A percentile compares a stretch with the other conserved stretches of the same genome.
These are phyloP conservation scores for Ophiocordyceps robertsii DNA, from an alignment of 2,329 filamentous ascomycete species.

Conservation along the genomic window DNA sequence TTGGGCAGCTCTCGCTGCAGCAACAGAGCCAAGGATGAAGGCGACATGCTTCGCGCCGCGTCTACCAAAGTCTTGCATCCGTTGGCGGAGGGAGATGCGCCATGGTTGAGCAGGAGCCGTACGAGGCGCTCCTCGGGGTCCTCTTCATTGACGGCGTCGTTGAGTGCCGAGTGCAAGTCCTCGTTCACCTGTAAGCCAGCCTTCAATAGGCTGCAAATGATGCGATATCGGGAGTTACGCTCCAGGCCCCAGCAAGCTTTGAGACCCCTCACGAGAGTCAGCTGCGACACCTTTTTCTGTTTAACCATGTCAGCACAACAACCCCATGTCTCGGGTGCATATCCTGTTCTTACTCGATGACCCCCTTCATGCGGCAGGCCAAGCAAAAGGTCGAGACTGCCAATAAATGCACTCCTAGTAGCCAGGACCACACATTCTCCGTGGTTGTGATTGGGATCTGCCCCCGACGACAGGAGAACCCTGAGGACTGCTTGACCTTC, in stretches of 20 bases:
- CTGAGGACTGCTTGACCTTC: conserved; percentile 32
- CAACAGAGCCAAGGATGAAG: conserved; percentile 26
- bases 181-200: conserved; percentile 34
- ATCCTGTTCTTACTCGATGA: conserved; percentile 22
- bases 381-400: conserved; percentile 36
- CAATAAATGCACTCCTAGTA: conserved; percentile 34
- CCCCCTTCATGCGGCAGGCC: conserved; percentile 28
- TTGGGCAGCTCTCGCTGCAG: conserved; percentile 25
- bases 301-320: too few species aligned
- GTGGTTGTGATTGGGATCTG: conserved; percentile 39
- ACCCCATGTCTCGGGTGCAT: background rate
- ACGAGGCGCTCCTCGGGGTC: conserved; percentile 33
- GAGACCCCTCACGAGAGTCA: conserved; percentile 35
- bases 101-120: conserved; percentile 31
- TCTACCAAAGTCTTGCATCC: conserved; percentile 39
- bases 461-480: conserved; percentile 37
- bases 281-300: conserved; percentile 31
- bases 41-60: conserved; percentile 25
- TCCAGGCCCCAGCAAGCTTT: conserved; percentile 39
- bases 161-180: conserved; percentile 36
- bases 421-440: conserved; percentile 43
- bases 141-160: conserved; percentile 39
- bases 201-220: conserved; percentile 36
- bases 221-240: conserved; percentile 30
- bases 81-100: conserved; percentile 38